Conservation (phyloP, 2,329 filamentous ascomycete species). For the Epichloe brachyelytri region DNA sequence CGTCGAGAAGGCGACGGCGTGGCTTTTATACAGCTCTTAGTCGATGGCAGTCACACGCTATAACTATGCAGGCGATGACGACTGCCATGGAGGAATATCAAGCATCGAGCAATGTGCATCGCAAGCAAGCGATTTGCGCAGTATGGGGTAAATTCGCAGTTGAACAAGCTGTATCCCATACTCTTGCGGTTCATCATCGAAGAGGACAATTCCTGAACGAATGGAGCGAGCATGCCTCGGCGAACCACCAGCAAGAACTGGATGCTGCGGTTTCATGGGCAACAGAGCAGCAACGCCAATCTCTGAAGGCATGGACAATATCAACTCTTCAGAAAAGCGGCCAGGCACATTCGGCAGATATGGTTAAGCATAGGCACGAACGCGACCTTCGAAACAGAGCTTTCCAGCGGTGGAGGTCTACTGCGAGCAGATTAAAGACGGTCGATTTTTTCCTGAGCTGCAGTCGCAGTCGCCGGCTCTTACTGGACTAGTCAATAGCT, state of each 20-base stretch:
- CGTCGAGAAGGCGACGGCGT: conserved; percentile 18
- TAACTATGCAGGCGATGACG: conserved; percentile 5
- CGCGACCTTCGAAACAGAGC: conserved; percentile 18
- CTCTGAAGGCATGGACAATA: conserved; percentile 24
- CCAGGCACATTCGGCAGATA: conserved; percentile 24
- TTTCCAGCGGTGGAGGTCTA: conserved; percentile 20
- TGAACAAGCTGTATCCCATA: neutral
- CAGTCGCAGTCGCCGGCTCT: neutral
- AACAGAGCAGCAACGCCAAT: conserved; percentile 18
- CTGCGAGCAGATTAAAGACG: conserved; percentile 8
- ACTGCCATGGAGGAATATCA: conserved; percentile 9
- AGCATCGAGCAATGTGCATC: conserved; percentile 5
- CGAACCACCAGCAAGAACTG: conserved; percentile 13
- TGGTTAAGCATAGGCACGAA: conserved; percentile 19
- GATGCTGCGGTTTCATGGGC: conserved; percentile 21
- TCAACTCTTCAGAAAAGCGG: conserved; percentile 23
- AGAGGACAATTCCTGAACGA: conserved; percentile 8
- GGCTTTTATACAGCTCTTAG: conserved; percentile 20
- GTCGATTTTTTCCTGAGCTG: neutral
- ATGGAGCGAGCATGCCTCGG: conserved; percentile 9
- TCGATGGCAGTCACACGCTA: conserved; percentile 15
- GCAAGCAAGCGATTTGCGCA: conserved; percentile 6
- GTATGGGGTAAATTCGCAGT: conserved; percentile 12
- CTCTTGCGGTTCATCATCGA: neutral
- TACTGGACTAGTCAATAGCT: neutral